Percentiles rank a stretch among this genome's conserved stretches.
These are phyloP conservation scores for Phalaenopsis aphrodite DNA, from an alignment of 106 monocot species.

Conservation along the genomic window DNA sequence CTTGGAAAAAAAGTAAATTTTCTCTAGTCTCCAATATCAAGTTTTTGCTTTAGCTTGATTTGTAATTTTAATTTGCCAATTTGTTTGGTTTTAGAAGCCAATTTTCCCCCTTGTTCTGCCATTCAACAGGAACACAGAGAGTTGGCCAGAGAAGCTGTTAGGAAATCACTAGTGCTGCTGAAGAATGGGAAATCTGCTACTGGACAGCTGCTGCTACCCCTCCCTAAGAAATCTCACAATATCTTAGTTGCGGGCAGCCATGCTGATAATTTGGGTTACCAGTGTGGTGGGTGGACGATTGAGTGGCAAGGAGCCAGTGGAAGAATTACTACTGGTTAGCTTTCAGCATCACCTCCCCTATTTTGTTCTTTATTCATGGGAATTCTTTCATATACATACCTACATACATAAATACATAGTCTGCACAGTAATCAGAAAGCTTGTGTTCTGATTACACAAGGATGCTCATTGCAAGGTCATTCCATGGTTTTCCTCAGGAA, in stretches of 20 bases:
- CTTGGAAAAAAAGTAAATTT: conserved; percentile 30
- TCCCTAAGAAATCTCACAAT: conserved; percentile 37
- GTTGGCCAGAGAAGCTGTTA: conserved; percentile 53
- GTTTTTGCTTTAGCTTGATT: not conserved
- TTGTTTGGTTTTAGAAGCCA: not conserved
- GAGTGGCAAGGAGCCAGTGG: conserved; percentile 55
- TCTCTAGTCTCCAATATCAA: not conserved
- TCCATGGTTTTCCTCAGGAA: conserved; percentile 24
- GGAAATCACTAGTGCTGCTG: conserved; percentile 55
- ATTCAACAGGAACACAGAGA: conserved; percentile 38
- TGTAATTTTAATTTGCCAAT: not conserved
- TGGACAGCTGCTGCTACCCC: conserved; percentile 31
- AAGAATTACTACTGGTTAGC: conserved; percentile 46
- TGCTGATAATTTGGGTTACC: conserved; percentile 51
- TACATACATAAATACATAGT: too few species aligned
- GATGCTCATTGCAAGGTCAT: not conserved
- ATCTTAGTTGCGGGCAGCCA: conserved; percentile 51
- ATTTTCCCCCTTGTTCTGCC: not conserved
- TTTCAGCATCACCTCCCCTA: not conserved
- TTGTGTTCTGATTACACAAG: not conserved
- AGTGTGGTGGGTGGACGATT: conserved; percentile 68
- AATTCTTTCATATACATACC: too few species aligned
- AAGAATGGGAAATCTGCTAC: conserved; percentile 38
- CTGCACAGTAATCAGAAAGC: not conserved
- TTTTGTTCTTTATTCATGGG: too few species aligned